Conservation (phyloP, 768 basidiomycete genomes). For the Tylopilus sp. region DNA sequence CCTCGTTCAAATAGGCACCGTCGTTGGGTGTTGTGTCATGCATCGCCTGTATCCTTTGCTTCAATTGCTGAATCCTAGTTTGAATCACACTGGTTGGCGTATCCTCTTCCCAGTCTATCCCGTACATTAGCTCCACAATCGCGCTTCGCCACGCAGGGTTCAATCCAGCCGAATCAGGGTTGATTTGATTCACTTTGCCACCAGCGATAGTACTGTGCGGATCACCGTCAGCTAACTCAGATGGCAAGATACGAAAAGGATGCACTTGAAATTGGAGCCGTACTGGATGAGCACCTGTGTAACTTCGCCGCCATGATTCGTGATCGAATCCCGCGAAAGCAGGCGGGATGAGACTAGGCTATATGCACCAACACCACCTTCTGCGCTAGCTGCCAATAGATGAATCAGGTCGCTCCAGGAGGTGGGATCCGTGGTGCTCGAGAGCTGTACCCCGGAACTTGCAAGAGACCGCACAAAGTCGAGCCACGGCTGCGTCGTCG, state of each 20-base stretch:
- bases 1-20: too few species aligned
- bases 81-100: too few species aligned
- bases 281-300: conserved; percentile 18
- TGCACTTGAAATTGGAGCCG: not conserved
- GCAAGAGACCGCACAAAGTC: too few species aligned
- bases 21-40: too few species aligned
- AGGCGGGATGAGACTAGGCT: too few species aligned
- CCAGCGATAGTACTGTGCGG: conserved; percentile 40
- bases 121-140: conserved; percentile 11
- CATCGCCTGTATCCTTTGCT: too few species aligned
- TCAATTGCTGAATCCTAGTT: too few species aligned
- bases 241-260: conserved; percentile 1
- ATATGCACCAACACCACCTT: conserved; percentile 20
- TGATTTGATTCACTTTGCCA: conserved; percentile 36
- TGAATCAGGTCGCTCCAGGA: too few species aligned
- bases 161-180: conserved; percentile 39
- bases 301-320: conserved; percentile 21
- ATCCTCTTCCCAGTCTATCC: too few species aligned
- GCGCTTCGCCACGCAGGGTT: conserved; percentile 49
- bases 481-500: too few species aligned
- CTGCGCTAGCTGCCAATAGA: conserved; percentile 2
- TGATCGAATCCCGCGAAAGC: too few species aligned
- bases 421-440: not conserved
- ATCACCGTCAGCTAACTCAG: too few species aligned
- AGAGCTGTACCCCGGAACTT: conserved; percentile 3